Conservation (phyloP, 495 filamentous ascomycete species). For the Daldinia vernicosa region DNA sequence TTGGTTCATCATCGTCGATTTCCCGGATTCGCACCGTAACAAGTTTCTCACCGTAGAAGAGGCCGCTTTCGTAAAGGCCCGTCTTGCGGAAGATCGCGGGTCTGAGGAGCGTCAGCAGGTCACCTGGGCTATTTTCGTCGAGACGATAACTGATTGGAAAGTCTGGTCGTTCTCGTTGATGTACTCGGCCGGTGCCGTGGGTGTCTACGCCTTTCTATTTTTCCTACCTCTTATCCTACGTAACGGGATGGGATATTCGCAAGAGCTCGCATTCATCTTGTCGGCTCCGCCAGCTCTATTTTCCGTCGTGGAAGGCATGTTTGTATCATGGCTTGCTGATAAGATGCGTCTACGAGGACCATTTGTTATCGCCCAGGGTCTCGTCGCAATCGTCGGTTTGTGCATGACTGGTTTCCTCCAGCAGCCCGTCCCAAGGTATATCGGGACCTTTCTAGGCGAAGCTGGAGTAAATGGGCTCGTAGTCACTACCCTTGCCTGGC, state of each 20-base stretch:
- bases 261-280: constrained; percentile 54
- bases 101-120: constrained; percentile 54
- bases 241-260: constrained; percentile 58
- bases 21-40: constrained; percentile 60
- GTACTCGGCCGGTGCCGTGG: constrained; percentile 56
- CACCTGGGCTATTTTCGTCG: constrained; percentile 45
- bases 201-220: constrained; percentile 60
- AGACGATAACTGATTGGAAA: constrained; percentile 51
- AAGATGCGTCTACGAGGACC: constrained; percentile 62
- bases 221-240: constrained; percentile 63
- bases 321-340: constrained; percentile 62
- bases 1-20: constrained; percentile 64
- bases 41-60: constrained; percentile 60
- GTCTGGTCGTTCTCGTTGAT: constrained; percentile 57
- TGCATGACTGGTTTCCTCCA: constrained; percentile 63
- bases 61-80: constrained; percentile 59
- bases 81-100: constrained; percentile 64
- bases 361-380: constrained; percentile 61
- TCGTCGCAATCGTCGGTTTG: constrained; percentile 61
- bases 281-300: constrained; percentile 80
- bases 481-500: constrained; percentile 65
- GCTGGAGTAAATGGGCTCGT: constrained; percentile 65
- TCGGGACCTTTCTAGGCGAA: constrained; percentile 66
- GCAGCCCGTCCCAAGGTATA: constrained; percentile 59
- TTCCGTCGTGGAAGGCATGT: constrained; percentile 59